Percentiles rank a stretch among this genome's conserved stretches.
Evolutionary conservation across 2,329 filamentous ascomycete species (phyloP).

Genomic region (Capronia epimyces): DNA sequence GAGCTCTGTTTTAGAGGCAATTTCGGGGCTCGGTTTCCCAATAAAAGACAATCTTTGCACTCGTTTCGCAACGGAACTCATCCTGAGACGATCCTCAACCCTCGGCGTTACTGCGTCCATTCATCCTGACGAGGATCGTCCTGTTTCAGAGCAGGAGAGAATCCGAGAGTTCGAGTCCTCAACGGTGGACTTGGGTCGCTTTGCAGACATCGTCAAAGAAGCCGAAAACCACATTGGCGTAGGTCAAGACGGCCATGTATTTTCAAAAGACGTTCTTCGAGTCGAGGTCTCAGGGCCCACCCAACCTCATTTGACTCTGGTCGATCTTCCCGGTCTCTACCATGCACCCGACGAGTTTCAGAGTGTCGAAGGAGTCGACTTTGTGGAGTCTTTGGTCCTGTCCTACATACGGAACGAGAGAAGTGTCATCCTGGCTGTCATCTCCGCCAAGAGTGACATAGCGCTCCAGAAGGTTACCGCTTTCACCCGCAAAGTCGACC

Average conservation of each 20-base stretch:
- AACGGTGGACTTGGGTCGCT: slow-evolving; percentile 25
- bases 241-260: slow-evolving; percentile 26
- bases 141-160: slow-evolving; percentile 16
- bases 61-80: slow-evolving; percentile 32
- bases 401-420: slow-evolving; percentile 40
- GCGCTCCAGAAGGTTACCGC: slow-evolving; percentile 40
- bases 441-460: slow-evolving; percentile 41
- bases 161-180: slow-evolving; percentile 23
- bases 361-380: slow-evolving; percentile 42
- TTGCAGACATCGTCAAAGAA: slow-evolving; percentile 28
- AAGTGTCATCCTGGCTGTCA: slow-evolving; percentile 46
- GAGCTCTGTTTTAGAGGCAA: slow-evolving; percentile 32
- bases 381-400: slow-evolving; percentile 46
- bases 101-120: slow-evolving; percentile 23
- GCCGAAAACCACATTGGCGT: slow-evolving; percentile 28
- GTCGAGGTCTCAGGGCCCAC: slow-evolving; percentile 41
- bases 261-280: slow-evolving; percentile 42
- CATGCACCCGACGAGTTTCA: slow-evolving; percentile 29
- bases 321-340: slow-evolving; percentile 45
- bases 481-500: slow-evolving; percentile 31
- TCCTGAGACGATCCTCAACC: slow-evolving; percentile 19
- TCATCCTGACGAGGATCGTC: slow-evolving; percentile 19
- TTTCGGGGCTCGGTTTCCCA: slow-evolving; percentile 32
- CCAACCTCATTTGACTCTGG: slow-evolving; percentile 38
- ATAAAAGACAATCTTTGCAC: slow-evolving; percentile 32